Evolutionary conservation across 2,329 filamentous ascomycete species (phyloP), one percentile per base, ranked within the genome.

Genomic region (Madurella fahalii): DNA sequence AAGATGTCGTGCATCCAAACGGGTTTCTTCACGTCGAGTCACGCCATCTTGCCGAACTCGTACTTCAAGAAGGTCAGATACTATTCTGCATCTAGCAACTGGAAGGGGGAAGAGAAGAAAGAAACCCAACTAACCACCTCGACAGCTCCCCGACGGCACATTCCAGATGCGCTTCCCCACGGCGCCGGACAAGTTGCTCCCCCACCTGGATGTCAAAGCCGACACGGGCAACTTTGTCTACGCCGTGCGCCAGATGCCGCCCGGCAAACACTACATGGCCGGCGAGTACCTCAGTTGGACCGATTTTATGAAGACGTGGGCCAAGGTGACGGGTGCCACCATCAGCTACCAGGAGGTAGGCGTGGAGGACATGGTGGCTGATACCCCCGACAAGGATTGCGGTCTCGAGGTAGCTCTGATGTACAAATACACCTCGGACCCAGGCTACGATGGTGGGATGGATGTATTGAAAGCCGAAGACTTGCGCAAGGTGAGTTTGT

Each of bases 1-100:
- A 81, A 80, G 66, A 77, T 76, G 71, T 77, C 73, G 5, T 78
- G 73, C 63, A 73, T 79, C 18, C 76, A 79, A 9, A 79, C 76
- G 0, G 77, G 77, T 0, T 79, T 63, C 59, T 79, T 79, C 52
- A 77, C 64, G 41, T 75, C 70, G 0, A 80, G 77, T 58, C 76
- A 77, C 63, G 69, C 68, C 2, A 72, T 80, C 32, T 61, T 77
- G 11, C 76, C 76, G 0, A 58, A 70, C 13, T 72, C 72, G 0
- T 81, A 78, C 54, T 71, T 81, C 31, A 59, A 58, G 16, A 78
- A 75, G 69, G 77, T 77, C 17, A 39, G 69, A 62, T 32, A 15
- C 7, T 44, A 5, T 20, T 40, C 4, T 40, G 12, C n/a, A n/a
- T 18, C 8, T n/a, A 25, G 1, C 15, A 40, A 30, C 3, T 7